These are phyloP conservation scores for Calocera viscosa DNA, from an alignment of 768 basidiomycete species.

Conservation along the genomic window DNA sequence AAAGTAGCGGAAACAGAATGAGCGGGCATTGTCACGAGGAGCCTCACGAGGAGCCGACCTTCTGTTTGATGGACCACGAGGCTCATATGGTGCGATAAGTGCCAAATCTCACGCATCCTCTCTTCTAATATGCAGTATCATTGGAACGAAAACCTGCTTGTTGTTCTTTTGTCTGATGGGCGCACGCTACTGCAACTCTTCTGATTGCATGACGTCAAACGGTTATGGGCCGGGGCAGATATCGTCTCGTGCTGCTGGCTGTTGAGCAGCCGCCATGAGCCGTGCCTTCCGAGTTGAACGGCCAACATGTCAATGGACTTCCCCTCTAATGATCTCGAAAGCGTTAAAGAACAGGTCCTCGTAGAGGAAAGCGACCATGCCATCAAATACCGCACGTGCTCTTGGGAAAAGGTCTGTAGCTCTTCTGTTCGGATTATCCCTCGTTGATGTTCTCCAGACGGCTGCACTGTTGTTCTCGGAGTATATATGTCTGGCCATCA, in stretches of 20 bases:
- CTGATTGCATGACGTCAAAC: too few relatives aligned
- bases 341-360: neutral
- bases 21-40: too few relatives aligned
- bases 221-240: too few relatives aligned
- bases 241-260: neutral
- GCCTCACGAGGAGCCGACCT: too few relatives aligned
- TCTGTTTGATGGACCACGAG: too few relatives aligned
- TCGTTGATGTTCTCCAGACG: slow-evolving; percentile 24
- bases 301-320: neutral
- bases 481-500: slow-evolving; percentile 36
- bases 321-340: neutral
- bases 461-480: slow-evolving; percentile 37
- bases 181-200: too few relatives aligned
- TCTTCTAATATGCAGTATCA: too few relatives aligned
- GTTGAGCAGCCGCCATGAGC: neutral
- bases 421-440: neutral
- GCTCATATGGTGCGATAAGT: too few relatives aligned
- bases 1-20: too few relatives aligned
- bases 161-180: too few relatives aligned
- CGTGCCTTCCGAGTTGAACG: neutral
- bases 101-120: too few relatives aligned
- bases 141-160: too few relatives aligned
- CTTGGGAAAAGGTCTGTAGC: slow-evolving; percentile 36
- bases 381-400: slow-evolving; percentile 34
- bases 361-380: slow-evolving; percentile 24